These are phyloP conservation scores for Brassica incana DNA, from an alignment of 345 rosid genomes.

Conservation along the genomic window DNA sequence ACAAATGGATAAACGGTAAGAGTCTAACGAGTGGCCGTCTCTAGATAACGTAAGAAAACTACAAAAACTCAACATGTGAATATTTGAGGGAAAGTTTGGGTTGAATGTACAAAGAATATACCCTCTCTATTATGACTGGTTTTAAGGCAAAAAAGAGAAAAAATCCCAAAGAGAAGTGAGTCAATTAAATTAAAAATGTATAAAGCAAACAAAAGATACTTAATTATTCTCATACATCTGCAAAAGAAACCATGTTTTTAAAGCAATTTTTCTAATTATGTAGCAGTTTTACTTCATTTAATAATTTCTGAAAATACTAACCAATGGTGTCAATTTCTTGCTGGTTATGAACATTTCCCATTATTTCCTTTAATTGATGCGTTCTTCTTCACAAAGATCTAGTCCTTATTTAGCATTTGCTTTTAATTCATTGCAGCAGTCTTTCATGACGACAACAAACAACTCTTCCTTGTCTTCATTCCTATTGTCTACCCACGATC, in stretches of 20 bases:
- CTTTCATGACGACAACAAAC: conserved; percentile 33
- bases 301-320: conserved; percentile 32
- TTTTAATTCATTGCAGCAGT: conserved; percentile 39
- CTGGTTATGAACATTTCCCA: conserved; percentile 40
- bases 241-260: conserved; percentile 38
- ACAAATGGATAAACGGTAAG: conserved; percentile 33
- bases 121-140: conserved; percentile 31
- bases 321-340: conserved; percentile 40
- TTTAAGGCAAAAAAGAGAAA: conserved; percentile 21
- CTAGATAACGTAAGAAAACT: conserved; percentile 37
- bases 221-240: conserved; percentile 43
- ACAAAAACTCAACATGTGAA: conserved; percentile 38
- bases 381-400: conserved; percentile 34
- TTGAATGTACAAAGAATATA: conserved; percentile 41
- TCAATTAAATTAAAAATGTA: conserved; percentile 23
- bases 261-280: conserved; percentile 36
- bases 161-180: conserved; percentile 38
- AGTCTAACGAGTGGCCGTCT: conserved; percentile 35
- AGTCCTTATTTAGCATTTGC: conserved; percentile 39
- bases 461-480: conserved; percentile 26
- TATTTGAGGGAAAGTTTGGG: conserved; percentile 27
- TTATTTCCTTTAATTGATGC: conserved; percentile 33
- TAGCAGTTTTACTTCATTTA: conserved; percentile 23
- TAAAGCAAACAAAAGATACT: conserved; percentile 38
- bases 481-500: conserved; percentile 9